phyloP scores from a whole-genome alignment of 140 eudicot genomes.

The Cichorium intybus region DNA sequence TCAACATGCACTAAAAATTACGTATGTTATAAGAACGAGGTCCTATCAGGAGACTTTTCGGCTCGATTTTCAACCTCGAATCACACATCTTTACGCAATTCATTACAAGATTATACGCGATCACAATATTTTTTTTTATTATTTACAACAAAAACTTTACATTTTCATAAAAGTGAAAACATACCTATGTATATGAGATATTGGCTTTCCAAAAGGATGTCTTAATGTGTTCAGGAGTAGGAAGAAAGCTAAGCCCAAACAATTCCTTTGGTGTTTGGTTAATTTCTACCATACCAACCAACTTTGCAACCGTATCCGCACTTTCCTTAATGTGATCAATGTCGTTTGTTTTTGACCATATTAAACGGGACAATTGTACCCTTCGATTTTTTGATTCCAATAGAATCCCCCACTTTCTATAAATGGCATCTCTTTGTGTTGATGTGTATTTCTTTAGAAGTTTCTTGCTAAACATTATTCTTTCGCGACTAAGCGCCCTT shows the following conservation, averaged over 20 bases:
- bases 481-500: slow-evolving; percentile 58
- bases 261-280: slow-evolving; percentile 58
- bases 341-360: slow-evolving; percentile 65
- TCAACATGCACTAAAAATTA: too few species aligned
- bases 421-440: slow-evolving; percentile 48
- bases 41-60: neutral
- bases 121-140: neutral
- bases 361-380: slow-evolving; percentile 36
- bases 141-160: neutral
- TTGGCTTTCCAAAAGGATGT: slow-evolving; percentile 51
- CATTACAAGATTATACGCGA: neutral
- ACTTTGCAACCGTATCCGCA: slow-evolving; percentile 63
- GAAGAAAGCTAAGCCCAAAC: slow-evolving; percentile 67
- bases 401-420: slow-evolving; percentile 65
- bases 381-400: slow-evolving; percentile 60
- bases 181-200: slow-evolving; percentile 32
- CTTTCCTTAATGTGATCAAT: slow-evolving; percentile 67
- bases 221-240: slow-evolving; percentile 27
- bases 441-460: slow-evolving; percentile 47
- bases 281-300: slow-evolving; percentile 51
- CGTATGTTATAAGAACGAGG: too few species aligned
- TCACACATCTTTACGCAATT: neutral
- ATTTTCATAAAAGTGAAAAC: neutral
- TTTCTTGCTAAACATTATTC: slow-evolving; percentile 57
- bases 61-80: neutral